These are phyloP conservation scores for Sporothrix globosa DNA, from an alignment of 2,329 filamentous ascomycete species.

Conservation along the genomic window DNA sequence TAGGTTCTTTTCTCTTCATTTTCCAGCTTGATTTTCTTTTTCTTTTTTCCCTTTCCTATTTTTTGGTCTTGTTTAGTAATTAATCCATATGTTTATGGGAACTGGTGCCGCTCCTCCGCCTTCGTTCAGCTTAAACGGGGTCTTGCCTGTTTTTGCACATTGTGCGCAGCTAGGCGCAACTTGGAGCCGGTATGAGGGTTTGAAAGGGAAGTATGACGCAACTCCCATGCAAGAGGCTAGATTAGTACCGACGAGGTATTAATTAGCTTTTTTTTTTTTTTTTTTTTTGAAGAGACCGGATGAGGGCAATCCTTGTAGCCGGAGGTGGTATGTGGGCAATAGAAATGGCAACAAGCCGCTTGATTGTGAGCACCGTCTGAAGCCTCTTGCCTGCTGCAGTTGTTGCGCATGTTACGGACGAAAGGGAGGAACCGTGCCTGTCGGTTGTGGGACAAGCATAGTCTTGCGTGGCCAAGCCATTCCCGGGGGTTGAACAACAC, in stretches of 20 bases:
- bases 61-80: background rate
- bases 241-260: background rate
- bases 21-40: background rate
- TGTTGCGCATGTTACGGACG: background rate
- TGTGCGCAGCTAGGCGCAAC: background rate
- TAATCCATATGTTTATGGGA: background rate
- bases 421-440: background rate
- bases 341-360: background rate
- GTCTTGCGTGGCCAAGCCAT: background rate
- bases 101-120: background rate
- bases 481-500: background rate
- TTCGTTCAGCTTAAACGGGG: background rate
- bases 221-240: slow-evolving; percentile 1
- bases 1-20: background rate
- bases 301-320: background rate
- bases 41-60: background rate
- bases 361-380: too few relatives aligned
- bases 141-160: slow-evolving; percentile 4
- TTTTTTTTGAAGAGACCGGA: background rate
- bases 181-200: background rate
- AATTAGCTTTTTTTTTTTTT: background rate
- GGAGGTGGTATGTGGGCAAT: background rate
- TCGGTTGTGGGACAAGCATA: background rate
- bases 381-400: background rate
- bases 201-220: background rate